Evolutionary conservation across 306 rosid species (phyloP).

Genomic region (Citrullus amarus): DNA sequence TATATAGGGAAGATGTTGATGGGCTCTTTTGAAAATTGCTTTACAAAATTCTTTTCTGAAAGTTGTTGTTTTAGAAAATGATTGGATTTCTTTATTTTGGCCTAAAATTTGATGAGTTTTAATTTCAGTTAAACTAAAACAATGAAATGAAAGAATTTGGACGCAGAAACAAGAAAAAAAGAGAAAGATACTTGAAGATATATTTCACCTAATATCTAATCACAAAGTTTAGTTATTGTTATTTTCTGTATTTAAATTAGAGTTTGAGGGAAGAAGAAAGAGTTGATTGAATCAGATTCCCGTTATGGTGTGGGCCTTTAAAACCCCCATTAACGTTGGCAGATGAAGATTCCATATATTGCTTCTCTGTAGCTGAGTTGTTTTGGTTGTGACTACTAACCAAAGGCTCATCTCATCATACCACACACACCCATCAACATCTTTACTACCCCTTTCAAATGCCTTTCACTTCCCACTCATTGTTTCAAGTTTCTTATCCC

Average conservation of each 20-base stretch:
- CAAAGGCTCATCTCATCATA: not conserved
- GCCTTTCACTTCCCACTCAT: not conserved
- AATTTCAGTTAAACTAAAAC: not conserved
- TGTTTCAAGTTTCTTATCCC: not conserved
- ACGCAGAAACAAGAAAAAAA: not conserved
- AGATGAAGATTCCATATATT: not conserved
- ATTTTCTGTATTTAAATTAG: not conserved
- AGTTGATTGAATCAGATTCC: constrained; percentile 1
- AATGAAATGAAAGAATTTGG: not conserved
- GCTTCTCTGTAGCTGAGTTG: constrained; percentile 6
- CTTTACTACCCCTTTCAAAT: not conserved
- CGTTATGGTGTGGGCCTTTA: not conserved
- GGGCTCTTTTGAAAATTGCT: not conserved
- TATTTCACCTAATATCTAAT: no score
- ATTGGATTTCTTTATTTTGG: not conserved
- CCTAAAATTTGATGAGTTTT: not conserved
- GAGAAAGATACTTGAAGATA: not conserved
- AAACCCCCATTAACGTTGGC: constrained; percentile 3
- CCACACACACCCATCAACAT: not conserved
- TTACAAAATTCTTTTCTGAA: not conserved
- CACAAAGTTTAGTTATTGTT: no score
- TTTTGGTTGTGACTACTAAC: not conserved
- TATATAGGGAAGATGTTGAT: not conserved
- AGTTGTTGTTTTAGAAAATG: not conserved
- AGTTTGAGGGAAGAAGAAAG: not conserved